phyloP scores from a whole-genome alignment of 768 basidiomycete genomes.

The Coprinellus micaceus region DNA sequence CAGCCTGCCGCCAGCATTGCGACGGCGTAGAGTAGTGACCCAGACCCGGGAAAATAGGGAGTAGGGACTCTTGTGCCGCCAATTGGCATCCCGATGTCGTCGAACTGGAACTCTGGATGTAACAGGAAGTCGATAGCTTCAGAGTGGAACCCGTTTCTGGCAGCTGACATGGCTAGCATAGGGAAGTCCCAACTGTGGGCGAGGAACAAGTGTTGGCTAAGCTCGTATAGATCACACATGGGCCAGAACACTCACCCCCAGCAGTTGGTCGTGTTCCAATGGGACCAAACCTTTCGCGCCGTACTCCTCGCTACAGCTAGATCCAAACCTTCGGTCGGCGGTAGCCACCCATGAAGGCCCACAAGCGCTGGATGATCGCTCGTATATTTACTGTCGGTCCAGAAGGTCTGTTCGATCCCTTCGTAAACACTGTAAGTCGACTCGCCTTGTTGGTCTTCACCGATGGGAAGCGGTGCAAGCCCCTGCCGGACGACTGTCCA shows the following conservation, averaged over 20 bases:
- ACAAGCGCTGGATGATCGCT: conserved; percentile 58
- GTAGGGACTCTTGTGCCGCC: conserved; percentile 53
- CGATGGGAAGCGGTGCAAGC: conserved; percentile 48
- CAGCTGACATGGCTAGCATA: conserved; percentile 61
- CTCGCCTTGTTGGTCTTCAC: conserved; percentile 21
- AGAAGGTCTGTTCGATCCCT: conserved; percentile 49
- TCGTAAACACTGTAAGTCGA: conserved; percentile 55
- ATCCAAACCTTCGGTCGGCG: conserved; percentile 45
- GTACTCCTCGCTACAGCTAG: conserved; percentile 44
- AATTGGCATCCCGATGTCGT: conserved; percentile 58
- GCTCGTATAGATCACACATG: not conserved
- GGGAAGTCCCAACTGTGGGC: conserved; percentile 55
- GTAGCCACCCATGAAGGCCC: conserved; percentile 57
- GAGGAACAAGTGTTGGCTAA: not conserved
- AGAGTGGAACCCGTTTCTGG: conserved; percentile 45
- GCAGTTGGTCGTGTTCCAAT: conserved; percentile 52
- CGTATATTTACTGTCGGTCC: conserved; percentile 47
- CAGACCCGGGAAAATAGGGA: conserved; percentile 59
- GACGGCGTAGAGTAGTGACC: conserved; percentile 45
- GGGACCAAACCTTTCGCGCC: conserved; percentile 48
- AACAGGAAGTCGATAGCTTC: conserved; percentile 54
- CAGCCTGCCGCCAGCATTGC: conserved; percentile 61
- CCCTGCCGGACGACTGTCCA: conserved; percentile 45
- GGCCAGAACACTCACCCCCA: conserved; percentile 41
- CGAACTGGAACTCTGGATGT: conserved; percentile 51